Percentiles rank a stretch among this genome's conserved stretches.
Conservation (phyloP, 495 filamentous ascomycete genomes). For the Neurospora sp. region DNA sequence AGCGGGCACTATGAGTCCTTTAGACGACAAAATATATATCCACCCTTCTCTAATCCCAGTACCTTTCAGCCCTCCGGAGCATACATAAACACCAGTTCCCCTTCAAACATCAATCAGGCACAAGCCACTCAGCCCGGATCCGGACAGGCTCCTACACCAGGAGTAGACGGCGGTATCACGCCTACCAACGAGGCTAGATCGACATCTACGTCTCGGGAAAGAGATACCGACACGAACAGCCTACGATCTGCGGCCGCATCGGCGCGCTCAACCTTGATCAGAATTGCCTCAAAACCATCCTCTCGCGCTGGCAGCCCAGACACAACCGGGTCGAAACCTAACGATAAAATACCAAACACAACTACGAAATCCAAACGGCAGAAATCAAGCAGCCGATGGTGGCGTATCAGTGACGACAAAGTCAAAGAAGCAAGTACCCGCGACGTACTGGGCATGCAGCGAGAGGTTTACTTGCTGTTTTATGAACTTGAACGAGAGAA, state of each 20-base stretch:
- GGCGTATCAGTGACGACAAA: slow-evolving; percentile 97
- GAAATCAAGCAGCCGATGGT: slow-evolving; percentile 73
- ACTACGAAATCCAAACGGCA: slow-evolving; percentile 36
- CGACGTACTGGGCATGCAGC: slow-evolving; percentile 88
- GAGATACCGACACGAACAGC: slow-evolving; percentile 28
- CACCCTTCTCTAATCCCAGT: slow-evolving; percentile 74
- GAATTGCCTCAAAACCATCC: slow-evolving; percentile 20
- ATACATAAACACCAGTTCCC: slow-evolving; percentile 31
- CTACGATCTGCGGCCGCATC: slow-evolving; percentile 35
- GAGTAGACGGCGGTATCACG: slow-evolving; percentile 20
- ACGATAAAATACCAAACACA: not conserved
- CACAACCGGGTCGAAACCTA: not conserved
- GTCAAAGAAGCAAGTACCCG: slow-evolving; percentile 85
- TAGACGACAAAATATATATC: slow-evolving; percentile 62
- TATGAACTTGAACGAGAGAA: slow-evolving; percentile 61
- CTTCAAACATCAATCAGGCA: slow-evolving; percentile 13
- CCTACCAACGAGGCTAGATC: slow-evolving; percentile 31
- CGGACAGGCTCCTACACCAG: slow-evolving; percentile 14
- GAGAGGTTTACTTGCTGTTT: slow-evolving; percentile 91
- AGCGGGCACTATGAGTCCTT: slow-evolving; percentile 98
- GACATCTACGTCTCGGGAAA: slow-evolving; percentile 6
- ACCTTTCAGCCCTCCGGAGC: slow-evolving; percentile 60
- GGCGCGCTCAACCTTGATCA: slow-evolving; percentile 30
- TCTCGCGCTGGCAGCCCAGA: slow-evolving; percentile 6
- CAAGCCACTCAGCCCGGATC: slow-evolving; percentile 31